These are phyloP conservation scores for Pseudohalonectria lignicola DNA, from an alignment of 2,329 filamentous ascomycete species.

Conservation along the genomic window DNA sequence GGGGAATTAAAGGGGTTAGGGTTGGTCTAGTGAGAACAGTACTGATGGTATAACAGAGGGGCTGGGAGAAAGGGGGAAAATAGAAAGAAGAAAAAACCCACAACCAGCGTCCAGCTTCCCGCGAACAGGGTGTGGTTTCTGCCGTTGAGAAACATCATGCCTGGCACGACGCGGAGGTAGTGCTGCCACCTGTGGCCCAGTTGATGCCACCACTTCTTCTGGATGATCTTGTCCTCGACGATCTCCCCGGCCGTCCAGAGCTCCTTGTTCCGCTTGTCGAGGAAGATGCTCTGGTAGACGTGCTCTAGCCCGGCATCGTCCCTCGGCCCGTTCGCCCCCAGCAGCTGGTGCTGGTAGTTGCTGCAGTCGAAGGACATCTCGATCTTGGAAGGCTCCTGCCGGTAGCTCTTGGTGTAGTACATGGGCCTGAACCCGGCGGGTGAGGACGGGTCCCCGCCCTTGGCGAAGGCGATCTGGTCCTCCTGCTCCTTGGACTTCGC, in stretches of 20 bases:
- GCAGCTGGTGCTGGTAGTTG: conserved; percentile 66
- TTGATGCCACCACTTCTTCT: conserved; percentile 58
- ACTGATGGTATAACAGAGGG: no score
- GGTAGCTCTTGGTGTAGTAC: conserved; percentile 54
- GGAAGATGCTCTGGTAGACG: conserved; percentile 60
- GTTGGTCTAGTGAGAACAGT: no score
- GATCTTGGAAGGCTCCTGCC: conserved; percentile 42
- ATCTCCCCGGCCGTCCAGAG: conserved; percentile 52
- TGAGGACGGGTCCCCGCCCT: conserved; percentile 12
- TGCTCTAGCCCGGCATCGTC: conserved; percentile 33
- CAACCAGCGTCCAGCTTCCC: conserved; percentile 58
- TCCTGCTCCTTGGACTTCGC: conserved; percentile 27
- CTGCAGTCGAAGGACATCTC: conserved; percentile 68
- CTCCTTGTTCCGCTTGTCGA: conserved; percentile 42
- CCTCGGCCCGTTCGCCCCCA: conserved; percentile 17
- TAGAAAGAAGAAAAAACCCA: conserved; percentile 19
- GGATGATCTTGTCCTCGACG: conserved; percentile 46
- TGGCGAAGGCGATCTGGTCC: conserved; percentile 27
- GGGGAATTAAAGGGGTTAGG: no score
- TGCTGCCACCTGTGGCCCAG: conserved; percentile 54
- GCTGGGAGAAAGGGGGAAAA: neutral
- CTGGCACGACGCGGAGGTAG: conserved; percentile 54
- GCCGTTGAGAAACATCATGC: conserved; percentile 63
- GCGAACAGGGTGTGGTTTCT: conserved; percentile 52
- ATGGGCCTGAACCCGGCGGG: conserved; percentile 42